These are phyloP conservation scores for Aspergillus awamori DNA, from an alignment of 2,329 filamentous ascomycete genomes.

Conservation along the genomic window DNA sequence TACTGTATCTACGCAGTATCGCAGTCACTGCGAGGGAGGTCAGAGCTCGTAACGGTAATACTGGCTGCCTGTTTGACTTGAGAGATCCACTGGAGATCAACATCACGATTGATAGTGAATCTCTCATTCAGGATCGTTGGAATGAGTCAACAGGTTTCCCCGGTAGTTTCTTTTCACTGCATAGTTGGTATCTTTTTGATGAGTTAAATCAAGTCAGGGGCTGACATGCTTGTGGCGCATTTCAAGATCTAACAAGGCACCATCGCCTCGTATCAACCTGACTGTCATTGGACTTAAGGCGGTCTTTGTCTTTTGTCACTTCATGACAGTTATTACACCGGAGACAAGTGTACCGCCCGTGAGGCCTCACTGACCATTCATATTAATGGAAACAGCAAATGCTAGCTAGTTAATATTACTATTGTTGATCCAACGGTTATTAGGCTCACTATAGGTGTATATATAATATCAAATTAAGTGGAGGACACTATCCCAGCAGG, in stretches of 20 bases:
- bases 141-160: background rate
- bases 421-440: background rate
- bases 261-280: background rate
- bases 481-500: slow-evolving; percentile 6
- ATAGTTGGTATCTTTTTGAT: background rate
- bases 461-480: background rate
- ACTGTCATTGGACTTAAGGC: background rate
- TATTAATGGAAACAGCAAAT: too few relatives aligned
- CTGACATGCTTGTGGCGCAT: slow-evolving; percentile 8
- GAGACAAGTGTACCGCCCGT: too few relatives aligned
- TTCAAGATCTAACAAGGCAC: background rate
- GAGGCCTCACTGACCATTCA: too few relatives aligned
- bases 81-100: background rate
- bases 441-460: background rate
- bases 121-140: background rate
- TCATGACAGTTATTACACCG: background rate
- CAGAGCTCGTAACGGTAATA: slow-evolving; percentile 5
- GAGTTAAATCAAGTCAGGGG: background rate
- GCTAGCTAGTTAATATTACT: too few relatives aligned
- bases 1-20: background rate
- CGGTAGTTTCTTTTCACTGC: background rate
- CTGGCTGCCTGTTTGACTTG: background rate
- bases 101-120: background rate
- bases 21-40: background rate
- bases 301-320: background rate